Base-by-base conservation (phyloP, 768 basidiomycete genomes). In the Mycena metata region DNA sequence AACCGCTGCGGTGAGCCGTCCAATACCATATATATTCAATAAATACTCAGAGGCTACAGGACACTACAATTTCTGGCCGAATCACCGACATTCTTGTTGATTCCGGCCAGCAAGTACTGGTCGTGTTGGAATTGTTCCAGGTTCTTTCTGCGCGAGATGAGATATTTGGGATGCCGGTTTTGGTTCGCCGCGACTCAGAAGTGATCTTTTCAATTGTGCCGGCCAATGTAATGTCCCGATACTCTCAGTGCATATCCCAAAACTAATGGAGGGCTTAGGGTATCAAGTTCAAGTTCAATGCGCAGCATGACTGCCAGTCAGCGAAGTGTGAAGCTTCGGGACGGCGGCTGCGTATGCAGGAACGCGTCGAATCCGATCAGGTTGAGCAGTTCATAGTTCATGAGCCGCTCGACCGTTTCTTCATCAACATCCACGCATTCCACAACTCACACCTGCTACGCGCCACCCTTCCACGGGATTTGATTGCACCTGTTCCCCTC, bases 301-400 rank as follows among this genome's bases (percentile, higher is more conserved):
- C 67, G 5, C 76, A 77, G 46, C 75, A 77, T 57, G 73, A 77
- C 60, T 77, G 76, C 43, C 43, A 35, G 2, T 8, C 39, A 1
- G 63, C 64, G 2, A 39, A 58, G 33, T 77, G 76, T 47, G 56
- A 36, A 9, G 41, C 60, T 5, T 52, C 35, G 17, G 71, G 66
- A 13, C 39, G 43, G 11, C 60, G 58, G 8, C 24, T 42, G 15
- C 24, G 62, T 16, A 59, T 66, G 21, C 75, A 74, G 52, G 74
- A 76, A 66, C 62, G 74, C 6, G 41, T 56, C 23, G 54, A 50
- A 11, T 72, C 71, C 2, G 45, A 24, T 12, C 49, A 60, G 9
- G 67, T 43, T 2, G 60, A 58, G 8, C 39, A 61, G 13, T 54
- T 30, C 43, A 59, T 76, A 33, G 33, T 49, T 23, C 75, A 76